Conservation (phyloP, 176 grass and related monocot species). For the Avena atlantica region DNA sequence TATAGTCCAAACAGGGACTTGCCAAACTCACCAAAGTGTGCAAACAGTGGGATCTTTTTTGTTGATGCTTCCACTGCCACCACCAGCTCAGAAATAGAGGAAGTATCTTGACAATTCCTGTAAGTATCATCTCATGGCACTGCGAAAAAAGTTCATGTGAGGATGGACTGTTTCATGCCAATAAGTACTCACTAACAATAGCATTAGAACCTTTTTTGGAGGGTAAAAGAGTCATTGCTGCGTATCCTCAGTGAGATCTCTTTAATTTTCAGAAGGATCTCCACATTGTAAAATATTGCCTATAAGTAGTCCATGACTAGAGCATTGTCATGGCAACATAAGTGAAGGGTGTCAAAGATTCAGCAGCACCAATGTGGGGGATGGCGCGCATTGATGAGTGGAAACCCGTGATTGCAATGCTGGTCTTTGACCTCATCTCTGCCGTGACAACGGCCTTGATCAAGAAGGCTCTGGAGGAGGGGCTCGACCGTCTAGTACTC, state of each 20-base stretch:
- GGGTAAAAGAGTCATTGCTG: slow-evolving; percentile 22
- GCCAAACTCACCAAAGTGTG: slow-evolving; percentile 25
- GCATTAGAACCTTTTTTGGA: background rate
- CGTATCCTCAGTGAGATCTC: background rate
- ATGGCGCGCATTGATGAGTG: slow-evolving; percentile 50
- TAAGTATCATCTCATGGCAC: slow-evolving; percentile 35
- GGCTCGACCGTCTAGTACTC: slow-evolving; percentile 73
- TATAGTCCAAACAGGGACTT: background rate
- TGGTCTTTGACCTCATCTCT: slow-evolving; percentile 58
- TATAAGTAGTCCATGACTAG: slow-evolving; percentile 54
- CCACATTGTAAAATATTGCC: slow-evolving; percentile 16
- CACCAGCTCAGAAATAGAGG: background rate
- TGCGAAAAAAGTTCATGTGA: background rate
- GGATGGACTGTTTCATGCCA: background rate
- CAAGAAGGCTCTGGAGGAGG: slow-evolving; percentile 72
- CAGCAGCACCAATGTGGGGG: slow-evolving; percentile 20
- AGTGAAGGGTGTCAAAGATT: background rate
- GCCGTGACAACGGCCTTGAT: slow-evolving; percentile 76
- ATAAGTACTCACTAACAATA: background rate
- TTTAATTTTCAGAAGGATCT: slow-evolving; percentile 21
- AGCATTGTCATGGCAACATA: slow-evolving; percentile 8
- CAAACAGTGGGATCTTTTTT: slow-evolving; percentile 7
- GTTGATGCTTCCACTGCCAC: slow-evolving; percentile 4
- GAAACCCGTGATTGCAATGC: slow-evolving; percentile 67
- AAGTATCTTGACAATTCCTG: background rate